A percentile compares a stretch with the other conserved stretches of the same genome.
phyloP scores from a whole-genome alignment of 176 grass and related monocot species.

The Oryza australiensis region DNA sequence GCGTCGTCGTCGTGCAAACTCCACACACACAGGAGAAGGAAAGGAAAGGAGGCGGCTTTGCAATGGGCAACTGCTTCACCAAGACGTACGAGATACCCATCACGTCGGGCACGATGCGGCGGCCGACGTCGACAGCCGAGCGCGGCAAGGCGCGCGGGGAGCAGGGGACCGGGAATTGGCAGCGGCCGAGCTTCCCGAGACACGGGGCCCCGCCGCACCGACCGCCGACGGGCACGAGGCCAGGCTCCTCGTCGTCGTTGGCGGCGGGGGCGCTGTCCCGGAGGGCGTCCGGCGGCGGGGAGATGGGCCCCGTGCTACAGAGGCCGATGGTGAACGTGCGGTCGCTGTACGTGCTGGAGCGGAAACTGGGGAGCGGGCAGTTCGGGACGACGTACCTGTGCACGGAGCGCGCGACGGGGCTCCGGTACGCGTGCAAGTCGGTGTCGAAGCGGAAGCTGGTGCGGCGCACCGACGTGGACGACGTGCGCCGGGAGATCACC shows the following conservation, averaged over 20 bases:
- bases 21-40: too few relatives aligned
- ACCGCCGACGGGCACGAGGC: background rate
- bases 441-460: slow-evolving; percentile 83
- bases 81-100: slow-evolving; percentile 65
- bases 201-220: background rate
- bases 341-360: slow-evolving; percentile 54
- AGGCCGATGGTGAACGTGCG: slow-evolving; percentile 60
- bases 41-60: background rate
- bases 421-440: slow-evolving; percentile 84
- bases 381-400: slow-evolving; percentile 87
- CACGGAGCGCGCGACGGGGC: slow-evolving; percentile 58
- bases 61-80: slow-evolving; percentile 74
- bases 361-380: slow-evolving; percentile 72
- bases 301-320: slow-evolving; percentile 40
- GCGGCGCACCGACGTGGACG: slow-evolving; percentile 59
- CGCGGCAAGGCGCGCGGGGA: background rate
- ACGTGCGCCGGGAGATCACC: slow-evolving; percentile 79
- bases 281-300: background rate
- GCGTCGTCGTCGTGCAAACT: too few relatives aligned
- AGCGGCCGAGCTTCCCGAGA: background rate
- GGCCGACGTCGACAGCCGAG: background rate
- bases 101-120: slow-evolving; percentile 9
- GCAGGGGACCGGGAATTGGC: background rate
- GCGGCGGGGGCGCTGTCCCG: background rate
- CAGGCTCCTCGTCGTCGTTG: slow-evolving; percentile 11